Percentiles rank a stretch among this genome's conserved stretches.
These are phyloP conservation scores for Phytophthora hybrid DNA, from an alignment of 352 stramenopile genomes.

Conservation along the genomic window DNA sequence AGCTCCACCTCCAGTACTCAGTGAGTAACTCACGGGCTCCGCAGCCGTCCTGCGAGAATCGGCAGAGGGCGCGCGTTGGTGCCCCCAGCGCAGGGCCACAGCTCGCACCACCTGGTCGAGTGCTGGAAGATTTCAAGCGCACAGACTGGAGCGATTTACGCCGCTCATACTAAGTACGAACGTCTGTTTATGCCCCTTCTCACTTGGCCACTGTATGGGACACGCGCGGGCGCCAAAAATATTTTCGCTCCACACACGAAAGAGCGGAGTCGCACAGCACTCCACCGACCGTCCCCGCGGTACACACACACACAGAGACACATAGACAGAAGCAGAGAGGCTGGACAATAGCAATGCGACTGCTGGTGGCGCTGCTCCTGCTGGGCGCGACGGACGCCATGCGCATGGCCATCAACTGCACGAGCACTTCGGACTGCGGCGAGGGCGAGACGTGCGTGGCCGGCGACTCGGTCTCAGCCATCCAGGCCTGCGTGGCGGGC, in stretches of 20 bases:
- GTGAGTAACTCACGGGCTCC: not conserved
- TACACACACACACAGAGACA: not conserved
- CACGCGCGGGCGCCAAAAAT: not conserved
- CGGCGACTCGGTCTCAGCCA: slow-evolving; percentile 60
- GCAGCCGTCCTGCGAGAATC: not conserved
- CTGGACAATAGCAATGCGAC: slow-evolving; percentile 15
- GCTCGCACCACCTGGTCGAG: not conserved
- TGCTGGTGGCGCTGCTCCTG: slow-evolving; percentile 16
- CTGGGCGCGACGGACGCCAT: slow-evolving; percentile 20
- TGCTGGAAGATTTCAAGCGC: not conserved
- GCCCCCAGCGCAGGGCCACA: not conserved
- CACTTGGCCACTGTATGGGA: not conserved
- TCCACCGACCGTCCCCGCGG: too few species aligned
- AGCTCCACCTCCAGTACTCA: not conserved
- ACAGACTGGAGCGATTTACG: not conserved
- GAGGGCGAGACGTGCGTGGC: slow-evolving; percentile 78
- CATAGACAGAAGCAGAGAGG: not conserved
- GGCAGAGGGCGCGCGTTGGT: not conserved
- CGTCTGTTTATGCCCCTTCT: not conserved
- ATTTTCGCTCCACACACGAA: not conserved
- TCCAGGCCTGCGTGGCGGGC: slow-evolving; percentile 78
- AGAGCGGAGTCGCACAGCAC: not conserved
- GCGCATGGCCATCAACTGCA: slow-evolving; percentile 61
- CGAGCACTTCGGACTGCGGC: slow-evolving; percentile 64
- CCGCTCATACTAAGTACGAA: not conserved